Evolutionary conservation across 768 basidiomycete genomes (phyloP), one percentile per base, ranked within the genome.

Genomic region (Clavaria fumosa): DNA sequence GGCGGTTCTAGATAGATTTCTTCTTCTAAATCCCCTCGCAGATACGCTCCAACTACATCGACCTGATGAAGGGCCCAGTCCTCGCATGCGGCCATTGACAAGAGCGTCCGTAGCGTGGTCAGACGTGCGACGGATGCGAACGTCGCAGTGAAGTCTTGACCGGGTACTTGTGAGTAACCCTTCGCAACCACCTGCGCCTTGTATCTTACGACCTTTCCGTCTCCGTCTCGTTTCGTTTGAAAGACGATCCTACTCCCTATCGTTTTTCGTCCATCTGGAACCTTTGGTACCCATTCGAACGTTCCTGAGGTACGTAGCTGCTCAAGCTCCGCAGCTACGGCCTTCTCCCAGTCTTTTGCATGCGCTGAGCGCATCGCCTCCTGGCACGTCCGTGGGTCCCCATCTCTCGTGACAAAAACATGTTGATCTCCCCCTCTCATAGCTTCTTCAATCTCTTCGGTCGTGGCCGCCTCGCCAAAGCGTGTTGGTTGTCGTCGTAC

Each of bases 241-340:
- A 50, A 62, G 1, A 60, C 58, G 62, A 61, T 63, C 6, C 40
- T 38, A 9, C 51, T 43, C 0, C 49, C 50, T 9, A 67, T 53
- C 0, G 55, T 41, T 18, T 50, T 53, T 0, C 47, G 41, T 15
- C 45, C 55, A 15, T 30, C 11, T 1, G 60, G 61, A 0, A 54
- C 39, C 1, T 31, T 22, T 0, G 45, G 40, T 0, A 39, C 43
- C 26, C 50, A 44, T 14, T 28, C 26, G 40, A 58, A 62, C 1
- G 60, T 53, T 2, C 49, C 47, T 23, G 45, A 41, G 2, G 45
- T 38, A 0, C 24, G 4, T 0, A 54, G 23, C 12, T 48, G 47
- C 0, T 39, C 40, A 2, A 50, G 7, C 32, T 61, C 55, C 2
- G 44, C 36, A 2, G 45, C 19, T 47, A 55, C 54, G 0, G 54